phyloP scores from a whole-genome alignment of 2,329 filamentous ascomycete species.

The Arachnopeziza araneosa region DNA sequence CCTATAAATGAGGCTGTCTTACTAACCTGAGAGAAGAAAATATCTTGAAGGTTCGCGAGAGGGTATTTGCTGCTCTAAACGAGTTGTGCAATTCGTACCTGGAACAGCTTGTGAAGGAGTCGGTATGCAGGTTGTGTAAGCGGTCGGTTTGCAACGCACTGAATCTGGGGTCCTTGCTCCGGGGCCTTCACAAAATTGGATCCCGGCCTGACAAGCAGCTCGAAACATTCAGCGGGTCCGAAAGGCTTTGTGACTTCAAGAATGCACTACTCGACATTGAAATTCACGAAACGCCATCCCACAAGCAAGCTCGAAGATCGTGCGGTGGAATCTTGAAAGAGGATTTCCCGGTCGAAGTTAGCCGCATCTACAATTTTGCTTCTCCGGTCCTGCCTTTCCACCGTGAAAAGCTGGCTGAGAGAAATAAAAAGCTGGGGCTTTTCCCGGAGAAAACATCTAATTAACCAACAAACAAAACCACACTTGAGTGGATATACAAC shows the following conservation, averaged over 20 bases:
- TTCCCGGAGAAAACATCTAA: background rate
- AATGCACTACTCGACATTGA: background rate
- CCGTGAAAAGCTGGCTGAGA: background rate
- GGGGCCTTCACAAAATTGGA: background rate
- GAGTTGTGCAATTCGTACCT: background rate
- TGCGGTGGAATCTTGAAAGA: background rate
- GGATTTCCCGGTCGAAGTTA: background rate
- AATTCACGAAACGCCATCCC: background rate
- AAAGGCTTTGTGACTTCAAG: background rate
- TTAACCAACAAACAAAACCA: background rate
- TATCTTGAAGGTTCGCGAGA: background rate
- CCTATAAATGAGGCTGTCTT: background rate
- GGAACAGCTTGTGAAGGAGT: background rate
- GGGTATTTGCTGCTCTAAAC: background rate
- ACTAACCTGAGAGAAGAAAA: background rate
- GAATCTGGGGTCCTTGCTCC: background rate
- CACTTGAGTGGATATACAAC: background rate
- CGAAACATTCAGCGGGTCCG: background rate
- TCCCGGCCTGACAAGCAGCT: background rate
- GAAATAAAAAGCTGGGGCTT: background rate
- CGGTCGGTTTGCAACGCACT: background rate
- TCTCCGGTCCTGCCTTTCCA: background rate
- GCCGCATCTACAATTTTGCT: background rate
- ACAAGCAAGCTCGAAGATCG: background rate
- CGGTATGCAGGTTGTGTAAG: background rate